These are phyloP conservation scores for Halophytophthora polymorphica DNA, from an alignment of 352 stramenopile genomes.

Conservation along the genomic window DNA sequence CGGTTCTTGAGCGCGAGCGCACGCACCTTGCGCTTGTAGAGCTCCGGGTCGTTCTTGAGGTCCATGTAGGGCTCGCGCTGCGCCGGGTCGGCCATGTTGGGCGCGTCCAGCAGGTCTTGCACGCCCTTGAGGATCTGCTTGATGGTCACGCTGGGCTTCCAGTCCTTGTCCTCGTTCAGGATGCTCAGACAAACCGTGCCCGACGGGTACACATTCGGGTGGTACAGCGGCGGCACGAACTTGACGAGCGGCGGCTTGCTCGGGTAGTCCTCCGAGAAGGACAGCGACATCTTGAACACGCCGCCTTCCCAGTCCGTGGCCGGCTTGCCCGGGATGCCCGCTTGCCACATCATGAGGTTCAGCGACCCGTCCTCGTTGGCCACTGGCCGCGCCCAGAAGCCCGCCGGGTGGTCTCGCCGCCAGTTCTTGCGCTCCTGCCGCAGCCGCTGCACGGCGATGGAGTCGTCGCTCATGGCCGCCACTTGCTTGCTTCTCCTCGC, in stretches of 20 bases:
- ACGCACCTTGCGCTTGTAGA: conserved; percentile 86
- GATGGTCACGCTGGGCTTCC: conserved; percentile 97
- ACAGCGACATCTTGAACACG: conserved; percentile 96
- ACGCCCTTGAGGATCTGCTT: conserved; percentile 98
- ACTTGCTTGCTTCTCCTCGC: conserved; percentile 8
- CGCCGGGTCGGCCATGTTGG: conserved; percentile 86
- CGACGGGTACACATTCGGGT: conserved; percentile 96
- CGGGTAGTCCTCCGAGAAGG: conserved; percentile 98
- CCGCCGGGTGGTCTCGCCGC: conserved; percentile 93
- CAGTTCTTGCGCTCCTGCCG: conserved; percentile 93
- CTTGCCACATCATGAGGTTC: conserved; percentile 97
- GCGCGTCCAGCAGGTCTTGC: conserved; percentile 86
- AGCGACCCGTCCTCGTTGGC: conserved; percentile 92
- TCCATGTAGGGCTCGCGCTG: conserved; percentile 88
- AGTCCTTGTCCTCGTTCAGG: conserved; percentile 98
- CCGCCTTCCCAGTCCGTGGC: conserved; percentile 97
- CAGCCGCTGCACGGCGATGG: conserved; percentile 89
- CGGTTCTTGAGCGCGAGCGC: conserved; percentile 83
- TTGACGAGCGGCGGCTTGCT: conserved; percentile 98
- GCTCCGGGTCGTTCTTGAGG: conserved; percentile 87
- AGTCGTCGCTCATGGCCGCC: conserved; percentile 73
- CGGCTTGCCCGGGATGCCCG: conserved; percentile 94
- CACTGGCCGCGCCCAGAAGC: conserved; percentile 96
- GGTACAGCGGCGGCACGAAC: conserved; percentile 97
- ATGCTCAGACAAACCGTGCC: conserved; percentile 98